Evolutionary conservation across 1,139 yeast genomes (phyloP), one percentile per base, ranked within the genome.

Genomic region (Insectozyma bohioensis): DNA sequence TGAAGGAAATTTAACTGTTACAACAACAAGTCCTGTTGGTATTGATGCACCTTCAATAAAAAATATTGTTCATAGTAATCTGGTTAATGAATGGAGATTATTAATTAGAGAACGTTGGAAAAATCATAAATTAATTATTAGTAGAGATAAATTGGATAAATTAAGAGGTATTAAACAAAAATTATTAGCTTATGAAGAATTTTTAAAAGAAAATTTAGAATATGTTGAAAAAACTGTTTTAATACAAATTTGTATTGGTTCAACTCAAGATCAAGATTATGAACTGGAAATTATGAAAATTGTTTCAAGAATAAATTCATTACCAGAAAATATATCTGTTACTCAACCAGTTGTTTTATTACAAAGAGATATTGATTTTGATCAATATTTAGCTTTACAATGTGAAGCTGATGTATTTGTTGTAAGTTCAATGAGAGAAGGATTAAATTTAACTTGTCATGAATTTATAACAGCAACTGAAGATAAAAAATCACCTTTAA

Each of bases 401-500:
- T 67, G 81, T 28, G 97, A 88, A 54, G 96, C 97, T 0, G 95
- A 85, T 46, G 70, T 78, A 2, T 92, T 92, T 55, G 80, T 85
- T 21, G 96, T 92, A 3, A 80, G 95, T 4, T 84, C 96, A 1
- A 75, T 92, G 72, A 79, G 98, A 53, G 99, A 94, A 58, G 98
- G 98, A 12, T 85, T 92, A 85, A 92, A 92, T 51, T 67, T 92
- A 52, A 88, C 98, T 0, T 88, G 97, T 49, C 98, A 94, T 52
- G 98, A 92, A 56, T 94, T 84, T 54, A 76, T 88, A 23, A 82
- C 81, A 36, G 87, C 95, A 16, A 78, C 95, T 4, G 65, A 71
- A 18, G 79, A 75, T 25, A 74, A 76, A 42, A 79, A 84, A 44
- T 84, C 96, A 0, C 96, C 97, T 0, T 70, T 92, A 45, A 72